Percentiles rank a stretch among this genome's conserved stretches.
Conservation (phyloP, 1,284 basidiomycete species). For the Papiliotrema laurentii region DNA sequence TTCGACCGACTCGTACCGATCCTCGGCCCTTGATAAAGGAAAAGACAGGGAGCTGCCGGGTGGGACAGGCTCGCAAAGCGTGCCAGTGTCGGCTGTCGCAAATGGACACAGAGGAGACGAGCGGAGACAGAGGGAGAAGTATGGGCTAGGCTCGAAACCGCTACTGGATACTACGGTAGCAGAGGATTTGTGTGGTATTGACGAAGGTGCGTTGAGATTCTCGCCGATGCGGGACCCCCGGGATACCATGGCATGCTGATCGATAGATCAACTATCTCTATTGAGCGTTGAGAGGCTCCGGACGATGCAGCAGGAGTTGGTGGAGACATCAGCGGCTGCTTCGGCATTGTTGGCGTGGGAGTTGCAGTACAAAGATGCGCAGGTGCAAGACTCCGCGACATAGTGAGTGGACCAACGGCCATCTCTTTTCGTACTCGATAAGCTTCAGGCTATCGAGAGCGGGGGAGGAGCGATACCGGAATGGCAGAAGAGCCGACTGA, state of each 20-base stretch:
- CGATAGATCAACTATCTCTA: conserved; percentile 63
- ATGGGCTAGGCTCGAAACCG: conserved; percentile 67
- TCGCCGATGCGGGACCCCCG: background rate
- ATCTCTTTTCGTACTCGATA: no score
- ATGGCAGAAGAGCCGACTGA: conserved; percentile 8
- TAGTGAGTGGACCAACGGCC: conserved; percentile 46
- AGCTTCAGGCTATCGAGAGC: no score
- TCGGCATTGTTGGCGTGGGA: conserved; percentile 71
- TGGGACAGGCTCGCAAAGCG: conserved; percentile 3
- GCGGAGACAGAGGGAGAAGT: conserved; percentile 27
- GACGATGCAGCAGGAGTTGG: conserved; percentile 61
- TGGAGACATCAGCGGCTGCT: conserved; percentile 63
- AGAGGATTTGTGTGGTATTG: conserved; percentile 62
- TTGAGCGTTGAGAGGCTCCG: conserved; percentile 64
- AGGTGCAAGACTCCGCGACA: conserved; percentile 64
- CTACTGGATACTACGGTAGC: conserved; percentile 63
- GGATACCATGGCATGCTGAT: background rate
- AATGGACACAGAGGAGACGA: conserved; percentile 6
- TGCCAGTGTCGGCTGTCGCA: conserved; percentile 3
- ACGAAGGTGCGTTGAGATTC: conserved; percentile 56
- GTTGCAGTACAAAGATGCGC: conserved; percentile 72
- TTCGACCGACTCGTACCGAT: conserved; percentile 1
- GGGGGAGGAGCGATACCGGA: background rate
- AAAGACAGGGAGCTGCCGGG: conserved; percentile 8
- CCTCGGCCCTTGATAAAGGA: conserved; percentile 7